A percentile compares a stretch with the other conserved stretches of the same genome.
Evolutionary conservation across 371 early-diverging fungal genomes (phyloP).

Genomic region (Lichtheimia ramosa): DNA sequence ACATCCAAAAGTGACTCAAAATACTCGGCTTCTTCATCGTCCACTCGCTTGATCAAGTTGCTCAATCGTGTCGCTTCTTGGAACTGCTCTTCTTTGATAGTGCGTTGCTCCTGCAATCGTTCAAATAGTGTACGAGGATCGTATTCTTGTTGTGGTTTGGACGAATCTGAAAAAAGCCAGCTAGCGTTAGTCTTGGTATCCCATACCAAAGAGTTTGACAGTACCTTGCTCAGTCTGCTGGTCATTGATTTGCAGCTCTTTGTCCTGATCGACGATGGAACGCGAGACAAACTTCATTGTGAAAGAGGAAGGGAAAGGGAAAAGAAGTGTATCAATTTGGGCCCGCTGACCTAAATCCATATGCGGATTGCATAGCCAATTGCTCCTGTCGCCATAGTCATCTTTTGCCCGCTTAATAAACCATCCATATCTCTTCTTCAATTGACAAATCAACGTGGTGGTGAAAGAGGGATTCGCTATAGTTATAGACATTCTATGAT

Average conservation of each 20-base stretch:
- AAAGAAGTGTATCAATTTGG: too few species aligned
- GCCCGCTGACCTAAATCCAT: too few species aligned
- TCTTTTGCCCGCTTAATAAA: too few species aligned
- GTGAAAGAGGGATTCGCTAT: too few species aligned
- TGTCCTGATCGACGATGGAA: constrained; percentile 27
- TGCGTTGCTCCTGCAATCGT: constrained; percentile 73
- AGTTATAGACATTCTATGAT: too few species aligned
- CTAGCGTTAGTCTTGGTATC: neutral
- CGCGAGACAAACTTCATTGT: constrained; percentile 34
- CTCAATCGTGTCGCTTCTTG: constrained; percentile 68
- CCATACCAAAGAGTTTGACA: neutral
- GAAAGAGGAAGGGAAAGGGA: too few species aligned
- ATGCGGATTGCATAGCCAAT: too few species aligned
- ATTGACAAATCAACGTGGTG: too few species aligned
- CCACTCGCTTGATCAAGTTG: constrained; percentile 73
- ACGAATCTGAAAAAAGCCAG: neutral
- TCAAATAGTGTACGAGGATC: constrained; percentile 84
- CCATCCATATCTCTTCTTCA: too few species aligned
- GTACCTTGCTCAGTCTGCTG: neutral
- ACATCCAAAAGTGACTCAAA: constrained; percentile 61
- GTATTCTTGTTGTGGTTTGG: constrained; percentile 49
- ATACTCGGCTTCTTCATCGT: constrained; percentile 79
- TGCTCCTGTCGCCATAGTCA: too few species aligned
- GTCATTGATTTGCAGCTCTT: constrained; percentile 19
- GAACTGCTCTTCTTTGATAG: constrained; percentile 66